Conservation (phyloP, 352 stramenopile genomes). For the Globisporangium spinosum region DNA sequence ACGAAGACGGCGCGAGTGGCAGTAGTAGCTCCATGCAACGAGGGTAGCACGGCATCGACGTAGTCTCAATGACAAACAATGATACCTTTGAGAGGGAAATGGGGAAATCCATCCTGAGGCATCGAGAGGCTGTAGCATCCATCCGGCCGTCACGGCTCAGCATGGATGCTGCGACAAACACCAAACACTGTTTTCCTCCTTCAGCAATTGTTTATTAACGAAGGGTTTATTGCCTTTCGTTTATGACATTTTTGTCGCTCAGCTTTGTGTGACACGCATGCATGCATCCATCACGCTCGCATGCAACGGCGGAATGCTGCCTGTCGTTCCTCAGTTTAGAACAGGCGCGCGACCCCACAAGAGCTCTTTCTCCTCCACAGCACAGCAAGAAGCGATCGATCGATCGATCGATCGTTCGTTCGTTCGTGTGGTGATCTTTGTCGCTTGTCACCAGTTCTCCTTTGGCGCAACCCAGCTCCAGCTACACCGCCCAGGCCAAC, state of each 20-base stretch:
- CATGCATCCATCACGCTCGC: no score
- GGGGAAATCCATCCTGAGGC: no score
- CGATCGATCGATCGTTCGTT: neutral
- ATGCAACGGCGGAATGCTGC: constrained; percentile 16
- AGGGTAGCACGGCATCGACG: neutral
- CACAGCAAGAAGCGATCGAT: neutral
- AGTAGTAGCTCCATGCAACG: neutral
- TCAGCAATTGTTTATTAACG: no score
- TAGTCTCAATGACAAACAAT: neutral
- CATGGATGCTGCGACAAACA: no score
- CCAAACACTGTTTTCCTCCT: no score
- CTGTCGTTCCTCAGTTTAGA: constrained; percentile 10
- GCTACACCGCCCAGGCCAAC: neutral
- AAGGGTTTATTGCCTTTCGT: no score
- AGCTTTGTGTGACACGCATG: neutral
- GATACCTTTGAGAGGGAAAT: no score
- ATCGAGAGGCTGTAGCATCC: no score
- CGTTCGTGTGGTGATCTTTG: neutral
- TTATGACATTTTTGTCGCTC: neutral
- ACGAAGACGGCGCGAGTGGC: neutral
- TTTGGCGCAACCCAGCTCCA: neutral
- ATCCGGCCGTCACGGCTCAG: no score
- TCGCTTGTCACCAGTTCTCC: neutral
- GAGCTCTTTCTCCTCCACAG: neutral
- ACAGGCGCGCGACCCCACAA: neutral